Conservation (phyloP, 129 eudicot genomes). For the Helianthus annuus region DNA sequence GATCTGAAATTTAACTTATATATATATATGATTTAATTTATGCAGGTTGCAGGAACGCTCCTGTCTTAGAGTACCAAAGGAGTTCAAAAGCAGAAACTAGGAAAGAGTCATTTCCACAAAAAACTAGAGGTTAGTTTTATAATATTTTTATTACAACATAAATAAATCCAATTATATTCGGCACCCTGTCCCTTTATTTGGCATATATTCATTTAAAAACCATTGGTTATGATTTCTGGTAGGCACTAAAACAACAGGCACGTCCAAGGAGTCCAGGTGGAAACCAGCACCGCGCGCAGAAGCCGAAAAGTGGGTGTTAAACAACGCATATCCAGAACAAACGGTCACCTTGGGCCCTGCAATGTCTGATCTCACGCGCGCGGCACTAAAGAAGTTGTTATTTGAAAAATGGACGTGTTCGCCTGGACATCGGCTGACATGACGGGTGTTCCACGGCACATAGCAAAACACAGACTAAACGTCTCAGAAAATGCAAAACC, state of each 20-base stretch:
- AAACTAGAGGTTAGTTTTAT: constrained; percentile 56
- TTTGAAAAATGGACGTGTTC: too few relatives aligned
- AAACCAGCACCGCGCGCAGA: too few relatives aligned
- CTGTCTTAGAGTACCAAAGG: constrained; percentile 79
- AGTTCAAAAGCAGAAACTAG: constrained; percentile 83
- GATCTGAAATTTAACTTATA: background rate
- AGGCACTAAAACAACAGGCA: constrained; percentile 64
- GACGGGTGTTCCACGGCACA: too few relatives aligned
- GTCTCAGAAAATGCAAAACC: too few relatives aligned
- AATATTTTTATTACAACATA: background rate
- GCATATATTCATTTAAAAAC: background rate
- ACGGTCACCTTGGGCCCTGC: too few relatives aligned
- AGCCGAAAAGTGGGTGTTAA: too few relatives aligned
- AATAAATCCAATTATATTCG: background rate
- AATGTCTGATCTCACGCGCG: too few relatives aligned
- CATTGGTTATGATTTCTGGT: constrained; percentile 1
- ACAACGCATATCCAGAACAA: too few relatives aligned
- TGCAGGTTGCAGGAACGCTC: constrained; percentile 80
- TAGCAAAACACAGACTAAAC: too few relatives aligned
- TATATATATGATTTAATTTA: background rate
- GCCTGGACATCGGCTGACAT: too few relatives aligned
- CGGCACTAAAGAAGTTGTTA: too few relatives aligned
- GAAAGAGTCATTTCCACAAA: constrained; percentile 71
- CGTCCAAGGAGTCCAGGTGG: too few relatives aligned
- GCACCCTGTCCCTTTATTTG: background rate